These are phyloP conservation scores for Emergomyces orientalis DNA, from an alignment of 2,329 filamentous ascomycete genomes.

Conservation along the genomic window DNA sequence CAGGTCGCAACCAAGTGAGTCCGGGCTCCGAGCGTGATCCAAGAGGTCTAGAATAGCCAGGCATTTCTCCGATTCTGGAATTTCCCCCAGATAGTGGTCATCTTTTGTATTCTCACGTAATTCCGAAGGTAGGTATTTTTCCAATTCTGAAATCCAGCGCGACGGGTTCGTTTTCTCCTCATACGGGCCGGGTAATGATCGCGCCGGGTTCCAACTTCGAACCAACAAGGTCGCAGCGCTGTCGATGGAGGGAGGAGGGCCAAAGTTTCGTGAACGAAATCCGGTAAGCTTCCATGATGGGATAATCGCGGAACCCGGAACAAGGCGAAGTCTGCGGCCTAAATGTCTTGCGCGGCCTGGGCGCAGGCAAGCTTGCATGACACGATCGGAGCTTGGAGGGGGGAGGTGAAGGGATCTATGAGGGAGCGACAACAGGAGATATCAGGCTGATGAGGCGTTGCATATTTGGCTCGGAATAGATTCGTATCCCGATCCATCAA, in stretches of 20 bases:
- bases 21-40: constrained; percentile 20
- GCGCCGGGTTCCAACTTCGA: constrained; percentile 6
- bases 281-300: neutral
- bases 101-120: constrained; percentile 15
- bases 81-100: constrained; percentile 9
- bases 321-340: constrained; percentile 22
- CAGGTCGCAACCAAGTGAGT: constrained; percentile 26
- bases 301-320: constrained; percentile 4
- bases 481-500: constrained; percentile 3
- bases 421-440: constrained; percentile 15
- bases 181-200: constrained; percentile 16
- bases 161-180: constrained; percentile 20
- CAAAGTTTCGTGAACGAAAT: neutral
- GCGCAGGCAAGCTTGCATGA: constrained; percentile 36
- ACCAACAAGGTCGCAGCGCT: constrained; percentile 5
- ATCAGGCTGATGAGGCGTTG: neutral
- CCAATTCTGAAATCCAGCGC: constrained; percentile 29
- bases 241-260: neutral
- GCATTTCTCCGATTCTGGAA: constrained; percentile 18
- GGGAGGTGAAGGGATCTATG: constrained; percentile 24
- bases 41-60: constrained; percentile 27
- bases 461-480: constrained; percentile 5
- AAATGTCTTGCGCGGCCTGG: constrained; percentile 29
- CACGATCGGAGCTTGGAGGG: constrained; percentile 26
- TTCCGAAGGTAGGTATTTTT: constrained; percentile 25